Conservation (phyloP, 208 protist genomes). For the Leishmania gerbilli region DNA sequence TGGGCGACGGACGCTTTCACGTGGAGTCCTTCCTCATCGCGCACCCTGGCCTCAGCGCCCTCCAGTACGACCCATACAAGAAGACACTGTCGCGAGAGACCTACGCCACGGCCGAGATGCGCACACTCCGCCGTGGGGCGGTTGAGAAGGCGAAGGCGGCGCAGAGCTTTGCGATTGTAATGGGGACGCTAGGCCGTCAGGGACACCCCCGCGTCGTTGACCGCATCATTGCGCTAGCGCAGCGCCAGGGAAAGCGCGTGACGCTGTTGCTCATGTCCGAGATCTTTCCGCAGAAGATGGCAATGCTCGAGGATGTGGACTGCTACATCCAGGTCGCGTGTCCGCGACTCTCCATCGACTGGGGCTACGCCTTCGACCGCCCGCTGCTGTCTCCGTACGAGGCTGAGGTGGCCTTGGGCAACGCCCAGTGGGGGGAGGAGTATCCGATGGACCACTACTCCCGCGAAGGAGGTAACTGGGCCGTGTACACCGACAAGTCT, state of each 20-base stretch:
- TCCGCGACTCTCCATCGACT: slow-evolving; percentile 99
- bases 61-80: slow-evolving; percentile 97
- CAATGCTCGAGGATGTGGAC: slow-evolving; percentile 90
- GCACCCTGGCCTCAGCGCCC: slow-evolving; percentile 93
- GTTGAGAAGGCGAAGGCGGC: slow-evolving; percentile 73
- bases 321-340: slow-evolving; percentile 98
- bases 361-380: slow-evolving; percentile 97
- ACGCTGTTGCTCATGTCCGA: slow-evolving; percentile 96
- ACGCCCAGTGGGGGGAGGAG: slow-evolving; percentile 74
- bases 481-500: slow-evolving; percentile 91
- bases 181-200: slow-evolving; percentile 98
- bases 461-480: slow-evolving; percentile 92
- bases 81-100: slow-evolving; percentile 93
- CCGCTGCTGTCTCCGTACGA: slow-evolving; percentile 98
- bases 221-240: slow-evolving; percentile 86
- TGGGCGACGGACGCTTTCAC: slow-evolving; percentile 99
- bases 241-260: slow-evolving; percentile 65
- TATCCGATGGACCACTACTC: slow-evolving; percentile 99
- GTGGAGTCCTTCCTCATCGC: slow-evolving; percentile 98
- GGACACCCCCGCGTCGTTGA: slow-evolving; percentile 95
- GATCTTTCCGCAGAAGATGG: slow-evolving; percentile 97
- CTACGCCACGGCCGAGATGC: slow-evolving; percentile 96
- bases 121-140: slow-evolving; percentile 73
- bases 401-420: slow-evolving; percentile 92
- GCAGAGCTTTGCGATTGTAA: slow-evolving; percentile 95